Base-by-base conservation (phyloP, 805 yeast genomes). In the Myxozyma melibiosi region DNA sequence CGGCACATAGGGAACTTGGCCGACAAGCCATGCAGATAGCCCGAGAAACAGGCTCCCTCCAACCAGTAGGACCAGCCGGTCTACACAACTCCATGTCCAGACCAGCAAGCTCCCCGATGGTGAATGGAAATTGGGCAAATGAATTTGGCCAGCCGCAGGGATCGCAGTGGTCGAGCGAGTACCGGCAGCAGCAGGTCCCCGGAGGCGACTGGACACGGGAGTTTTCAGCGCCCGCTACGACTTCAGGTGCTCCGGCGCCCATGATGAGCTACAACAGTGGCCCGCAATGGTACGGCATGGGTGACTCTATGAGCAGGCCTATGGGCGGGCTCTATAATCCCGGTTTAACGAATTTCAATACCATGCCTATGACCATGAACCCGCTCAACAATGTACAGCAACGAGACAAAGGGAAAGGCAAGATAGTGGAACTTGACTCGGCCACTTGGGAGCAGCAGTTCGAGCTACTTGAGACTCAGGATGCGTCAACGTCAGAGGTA, bases 371-470 rank as follows among this genome's bases (percentile, higher is more conserved):
- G 24, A 16, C 25, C 42, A 25, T 16, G 4, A 31, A 31, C 24
- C 14, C 42, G 11, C 31, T 13, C n/a, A 34, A 14, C 33, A 31
- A 33, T 20, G 13, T 34, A 7, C 25, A 28, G 22, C 46, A 30
- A n/a, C 33, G 42, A 25, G 44, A 47, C 34, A 55, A 57, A 30
- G 65, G 63, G 2, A 60, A 51, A 22, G 56, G 51, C 6, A 67
- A 70, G 33, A 62, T 73, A 1, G 71, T 68, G 8, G 72, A 73
- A 60, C 69, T 72, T 39, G 74, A 71, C 48, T 70, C 68, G 24
- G 68, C 69, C n/a, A 70, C 71, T 58, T 76, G 80, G 80, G 80
- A 76, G 60, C 72, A 71, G 57, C 79, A 76, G 65, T 76, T 76
- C 66, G 66, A 69, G 56, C 67, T 64, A 33, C 65, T 76, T 31